Evolutionary conservation across 2,329 filamentous ascomycete genomes (phyloP), one percentile per base, ranked within the genome.

Genomic region (Elsinoe ampelina): DNA sequence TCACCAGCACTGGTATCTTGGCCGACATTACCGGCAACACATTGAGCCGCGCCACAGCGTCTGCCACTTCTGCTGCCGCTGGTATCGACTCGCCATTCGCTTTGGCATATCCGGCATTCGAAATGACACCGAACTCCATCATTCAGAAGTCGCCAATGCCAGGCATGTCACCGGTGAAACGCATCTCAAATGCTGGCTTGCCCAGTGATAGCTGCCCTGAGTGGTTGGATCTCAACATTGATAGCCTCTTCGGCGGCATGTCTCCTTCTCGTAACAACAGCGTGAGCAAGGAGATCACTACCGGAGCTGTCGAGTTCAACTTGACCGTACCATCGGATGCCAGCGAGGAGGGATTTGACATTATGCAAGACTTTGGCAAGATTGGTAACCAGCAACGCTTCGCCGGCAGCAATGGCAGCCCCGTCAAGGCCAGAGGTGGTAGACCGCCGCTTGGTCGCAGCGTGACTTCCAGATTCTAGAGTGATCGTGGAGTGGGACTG

Each of bases 311-410:
- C 12, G 76, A 82, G 30, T 82, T 78, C 63, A 71, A 75, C 17
- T 62, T 75, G 0, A 78, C 82, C 35, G 75, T 84, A 39, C 73
- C 82, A 54, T 75, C 77, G 57, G 82, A 85, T 59, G 81, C 83
- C 39, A 73, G 74, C 2, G 76, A 80, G 58, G 71, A 79, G 12
- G 81, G 79, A 1, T 77, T 89, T 52, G 86, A 90, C 64, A 84
- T 90, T 61, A 78, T 87, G 45, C 83, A 87, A 65, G 85, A 85
- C 8, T 90, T 89, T 64, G 81, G 85, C 67, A 86, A 84, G 72
- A 89, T 90, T 66, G 86, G 86, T 52, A 67, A 70, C 4, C 51
- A 59, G 45, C 41, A 54, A 26, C 38, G 42, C 11, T 54, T 51
- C 32, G 56, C 48, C 45, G 22, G 26, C 15, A 52, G 43, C 30